Evolutionary conservation across 179 eudicot species (phyloP), one percentile per base, ranked within the genome.

Genomic region (Pouteria campechiana): DNA sequence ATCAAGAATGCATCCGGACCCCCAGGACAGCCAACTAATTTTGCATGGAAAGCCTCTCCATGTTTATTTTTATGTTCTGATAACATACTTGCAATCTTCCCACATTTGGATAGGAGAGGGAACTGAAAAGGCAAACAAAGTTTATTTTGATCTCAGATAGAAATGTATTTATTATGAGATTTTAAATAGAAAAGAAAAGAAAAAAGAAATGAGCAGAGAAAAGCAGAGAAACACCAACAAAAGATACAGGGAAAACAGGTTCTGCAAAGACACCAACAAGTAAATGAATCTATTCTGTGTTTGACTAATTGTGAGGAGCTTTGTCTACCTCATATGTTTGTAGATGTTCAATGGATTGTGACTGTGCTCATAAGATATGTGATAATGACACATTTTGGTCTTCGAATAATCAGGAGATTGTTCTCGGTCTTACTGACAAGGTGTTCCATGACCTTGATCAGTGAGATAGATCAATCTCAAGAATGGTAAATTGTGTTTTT

Each of bases 71-170:
- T 68, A 47, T 70, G 50, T 48, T 67, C 68, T 55, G 64, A 69
- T 3, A 76, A 16, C 43, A 68, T 63, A 50, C 65, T 76, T 29
- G 64, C 76, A 48, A 90, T 68, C 68, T 61, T 86, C 43, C 87
- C 82, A 48, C 94, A 76, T 67, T 78, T 79, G 54, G 95, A 74
- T 48, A 76, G 59, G 23, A 90, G 82, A 57, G 98, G 98, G 70
- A 90, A 90, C 98, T 90, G 61, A 44, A 64, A 22, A 45, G 30
- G 4, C 15, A 50, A 14, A 27, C 16, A 27, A 16, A 10, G 27
- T n/a, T n/a, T n/a, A n/a, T n/a, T n/a, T n/a, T n/a, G n/a, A n/a
- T n/a, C n/a, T n/a, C n/a, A n/a, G n/a, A n/a, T n/a, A n/a, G n/a
- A n/a, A n/a, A 19, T 25, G 11, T 31, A 41, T 12, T 9, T 28